phyloP scores from a whole-genome alignment of 2,329 filamentous ascomycete species.

The Cercospora zeina region DNA sequence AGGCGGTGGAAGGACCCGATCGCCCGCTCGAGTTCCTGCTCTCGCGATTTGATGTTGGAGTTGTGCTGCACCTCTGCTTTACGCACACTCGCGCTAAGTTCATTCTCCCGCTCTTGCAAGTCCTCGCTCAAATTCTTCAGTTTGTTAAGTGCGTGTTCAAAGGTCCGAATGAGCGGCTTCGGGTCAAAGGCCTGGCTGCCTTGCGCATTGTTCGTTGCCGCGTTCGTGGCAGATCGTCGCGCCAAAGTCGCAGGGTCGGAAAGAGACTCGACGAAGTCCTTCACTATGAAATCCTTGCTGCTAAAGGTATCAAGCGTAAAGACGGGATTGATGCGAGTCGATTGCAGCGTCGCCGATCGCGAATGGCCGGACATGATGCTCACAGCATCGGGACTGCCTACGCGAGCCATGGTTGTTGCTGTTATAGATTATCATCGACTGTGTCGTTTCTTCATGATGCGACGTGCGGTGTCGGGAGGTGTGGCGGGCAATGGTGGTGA shows the following conservation, averaged over 20 bases:
- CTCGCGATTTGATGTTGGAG: slow-evolving; percentile 82
- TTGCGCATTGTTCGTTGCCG: slow-evolving; percentile 37
- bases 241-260: slow-evolving; percentile 80
- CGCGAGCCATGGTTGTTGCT: slow-evolving; percentile 22
- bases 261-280: slow-evolving; percentile 93
- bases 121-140: slow-evolving; percentile 75
- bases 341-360: slow-evolving; percentile 35
- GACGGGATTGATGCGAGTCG: slow-evolving; percentile 42
- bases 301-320: slow-evolving; percentile 80
- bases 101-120: slow-evolving; percentile 85
- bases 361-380: slow-evolving; percentile 44
- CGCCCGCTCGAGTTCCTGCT: slow-evolving; percentile 85
- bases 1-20: slow-evolving; percentile 90
- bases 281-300: slow-evolving; percentile 84
- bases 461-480: neutral
- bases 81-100: slow-evolving; percentile 83
- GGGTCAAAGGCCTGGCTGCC: slow-evolving; percentile 69
- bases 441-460: neutral
- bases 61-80: slow-evolving; percentile 90
- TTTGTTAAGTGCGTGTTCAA: slow-evolving; percentile 73
- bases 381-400: slow-evolving; percentile 42
- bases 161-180: slow-evolving; percentile 92
- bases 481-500: neutral
- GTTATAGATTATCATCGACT: neutral
- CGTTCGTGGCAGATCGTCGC: slow-evolving; percentile 66